Conservation (phyloP, 345 rosid genomes). For the Euphorbia tirucalli region DNA sequence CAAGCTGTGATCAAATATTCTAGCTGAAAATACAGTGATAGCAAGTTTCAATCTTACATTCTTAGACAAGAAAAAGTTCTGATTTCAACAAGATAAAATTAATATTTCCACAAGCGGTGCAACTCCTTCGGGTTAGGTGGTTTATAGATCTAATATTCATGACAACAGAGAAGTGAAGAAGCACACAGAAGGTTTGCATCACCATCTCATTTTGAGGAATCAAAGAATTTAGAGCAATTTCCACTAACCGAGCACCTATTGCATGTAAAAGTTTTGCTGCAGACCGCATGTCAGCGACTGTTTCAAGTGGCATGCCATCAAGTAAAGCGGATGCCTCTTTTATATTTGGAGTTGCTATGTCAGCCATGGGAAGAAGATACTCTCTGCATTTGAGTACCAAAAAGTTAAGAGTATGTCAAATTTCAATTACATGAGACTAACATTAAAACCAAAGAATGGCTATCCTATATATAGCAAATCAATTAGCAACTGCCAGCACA, state of each 20-base stretch:
- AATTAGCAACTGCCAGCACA: not conserved
- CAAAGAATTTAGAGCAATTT: not conserved
- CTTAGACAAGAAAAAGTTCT: not conserved
- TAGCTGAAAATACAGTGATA: not conserved
- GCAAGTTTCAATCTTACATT: not conserved
- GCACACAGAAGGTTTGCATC: slow-evolving; percentile 7
- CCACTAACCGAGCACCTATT: slow-evolving; percentile 76
- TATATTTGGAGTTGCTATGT: slow-evolving; percentile 83
- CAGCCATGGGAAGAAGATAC: slow-evolving; percentile 77
- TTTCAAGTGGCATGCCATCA: slow-evolving; percentile 52
- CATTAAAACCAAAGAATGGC: not conserved
- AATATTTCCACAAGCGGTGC: not conserved
- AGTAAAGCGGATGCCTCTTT: slow-evolving; percentile 92
- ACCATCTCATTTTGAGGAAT: not conserved
- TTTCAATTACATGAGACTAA: not conserved
- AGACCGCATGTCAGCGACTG: slow-evolving; percentile 69
- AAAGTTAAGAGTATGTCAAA: slow-evolving; percentile 3
- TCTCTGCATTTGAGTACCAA: slow-evolving; percentile 51
- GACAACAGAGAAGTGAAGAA: not conserved
- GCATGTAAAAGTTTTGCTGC: slow-evolving; percentile 70
- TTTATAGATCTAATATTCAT: not conserved
- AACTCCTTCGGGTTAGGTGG: not conserved
- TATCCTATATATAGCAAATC: not conserved
- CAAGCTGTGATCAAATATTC: not conserved
- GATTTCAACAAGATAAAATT: slow-evolving; percentile 5